Base-by-base conservation (phyloP, 495 filamentous ascomycete genomes). In the Hypoxylon crocopeplum region DNA sequence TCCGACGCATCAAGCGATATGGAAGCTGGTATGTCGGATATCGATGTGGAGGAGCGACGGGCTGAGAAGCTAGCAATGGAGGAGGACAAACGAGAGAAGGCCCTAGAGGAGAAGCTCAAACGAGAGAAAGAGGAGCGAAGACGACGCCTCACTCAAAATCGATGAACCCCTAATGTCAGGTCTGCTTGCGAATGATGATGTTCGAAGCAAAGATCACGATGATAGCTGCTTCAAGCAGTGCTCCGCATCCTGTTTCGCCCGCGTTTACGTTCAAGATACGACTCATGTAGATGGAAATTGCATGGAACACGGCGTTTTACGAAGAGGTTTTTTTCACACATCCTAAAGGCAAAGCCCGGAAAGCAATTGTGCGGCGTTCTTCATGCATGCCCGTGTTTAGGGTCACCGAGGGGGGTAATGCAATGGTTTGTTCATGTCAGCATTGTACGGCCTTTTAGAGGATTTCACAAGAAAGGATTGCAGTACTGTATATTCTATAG, bases 21-120 rank as follows among this genome's bases (percentile, higher is more conserved):
- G 84, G 84, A 87, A 65, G 84, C 84, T 4, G 83, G 82, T 1
- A 46, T 82, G 8, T 76, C 77, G 13, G 84, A 86, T 45, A 82
- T 87, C 12, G 77, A 86, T 29, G 76, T 79, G 25, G 84, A 87
- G 62, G 84, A 87, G 56, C 76, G 75, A 37, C 54, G 68, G 20
- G 83, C 84, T 6, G 75, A 77, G 29, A 47, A 59, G 12, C 59
- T 69, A 12, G 84, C 82, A 7, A 67, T 76, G 10, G 72, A 72
- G 27, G 84, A 87, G 66, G 84, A 87, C 51, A 48, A 64, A 29
- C 68, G 72, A 33, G 79, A 83, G 55, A 72, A 81, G 64, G 69
- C 58, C 0, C 60, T 78, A 1, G 76, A 79, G 63, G 71, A 67
- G 54, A 71, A 65, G 46, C 66, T 79, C 15, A 79, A 75, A 63